A percentile compares a stretch with the other conserved stretches of the same genome.
Conservation (phyloP, 306 rosid genomes). For the Pueraria montana region DNA sequence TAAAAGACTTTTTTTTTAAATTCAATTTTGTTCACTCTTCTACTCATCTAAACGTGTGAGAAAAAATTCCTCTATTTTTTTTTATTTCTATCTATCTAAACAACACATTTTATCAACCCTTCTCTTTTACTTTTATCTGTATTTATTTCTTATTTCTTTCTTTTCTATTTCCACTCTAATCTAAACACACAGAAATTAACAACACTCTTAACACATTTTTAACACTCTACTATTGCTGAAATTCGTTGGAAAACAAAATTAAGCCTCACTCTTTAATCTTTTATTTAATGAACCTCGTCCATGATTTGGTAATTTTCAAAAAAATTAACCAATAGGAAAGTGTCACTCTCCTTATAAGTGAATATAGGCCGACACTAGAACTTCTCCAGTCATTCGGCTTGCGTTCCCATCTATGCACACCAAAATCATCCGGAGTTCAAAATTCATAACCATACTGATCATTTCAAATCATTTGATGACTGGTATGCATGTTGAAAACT, state of each 20-base stretch:
- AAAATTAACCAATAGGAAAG: too few relatives aligned
- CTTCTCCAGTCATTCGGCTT: neutral
- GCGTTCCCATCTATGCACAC: slow-evolving; percentile 9
- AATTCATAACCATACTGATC: slow-evolving; percentile 53
- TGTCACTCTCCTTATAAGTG: neutral
- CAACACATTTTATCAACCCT: neutral
- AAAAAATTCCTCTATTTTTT: neutral
- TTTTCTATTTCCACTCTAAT: neutral
- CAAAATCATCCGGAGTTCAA: neutral
- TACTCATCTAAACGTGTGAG: neutral
- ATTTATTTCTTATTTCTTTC: neutral
- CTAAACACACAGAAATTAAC: too few relatives aligned
- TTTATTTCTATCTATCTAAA: neutral
- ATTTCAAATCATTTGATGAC: slow-evolving; percentile 47
- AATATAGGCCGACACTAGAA: neutral
- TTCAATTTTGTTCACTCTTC: neutral
- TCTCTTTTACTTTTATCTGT: neutral
- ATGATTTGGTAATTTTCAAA: too few relatives aligned
- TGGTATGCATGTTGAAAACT: slow-evolving; percentile 51
- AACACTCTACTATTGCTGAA: too few relatives aligned
- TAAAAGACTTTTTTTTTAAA: too few relatives aligned
- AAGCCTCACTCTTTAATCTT: too few relatives aligned
- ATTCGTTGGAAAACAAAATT: too few relatives aligned
- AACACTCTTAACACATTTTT: too few relatives aligned
- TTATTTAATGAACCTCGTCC: too few relatives aligned